Evolutionary conservation across 2,329 filamentous ascomycete species (phyloP).

Genomic region (Paecilomyces fulvus): DNA sequence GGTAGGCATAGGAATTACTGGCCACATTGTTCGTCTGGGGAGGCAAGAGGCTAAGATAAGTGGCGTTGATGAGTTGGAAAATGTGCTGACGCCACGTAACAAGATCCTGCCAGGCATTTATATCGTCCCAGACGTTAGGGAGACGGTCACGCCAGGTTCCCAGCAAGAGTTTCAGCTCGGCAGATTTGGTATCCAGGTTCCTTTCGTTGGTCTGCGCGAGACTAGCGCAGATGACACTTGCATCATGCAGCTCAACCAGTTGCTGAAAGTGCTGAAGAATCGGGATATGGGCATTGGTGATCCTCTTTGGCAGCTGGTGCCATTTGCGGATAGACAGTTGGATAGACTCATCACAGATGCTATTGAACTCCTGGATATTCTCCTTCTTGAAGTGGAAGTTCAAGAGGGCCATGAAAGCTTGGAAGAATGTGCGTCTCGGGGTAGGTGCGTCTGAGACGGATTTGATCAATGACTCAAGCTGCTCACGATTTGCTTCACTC

Average conservation of each 20-base stretch:
- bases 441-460: slow-evolving; percentile 97
- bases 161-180: slow-evolving; percentile 86
- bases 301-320: slow-evolving; percentile 90
- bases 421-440: slow-evolving; percentile 89
- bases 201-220: slow-evolving; percentile 71
- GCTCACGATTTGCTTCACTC: slow-evolving; percentile 73
- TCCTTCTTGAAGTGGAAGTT: slow-evolving; percentile 91
- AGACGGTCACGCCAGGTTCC: slow-evolving; percentile 92
- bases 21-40: slow-evolving; percentile 71
- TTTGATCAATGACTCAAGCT: slow-evolving; percentile 88
- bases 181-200: slow-evolving; percentile 89
- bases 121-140: slow-evolving; percentile 98
- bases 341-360: slow-evolving; percentile 91
- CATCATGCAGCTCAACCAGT: slow-evolving; percentile 92
- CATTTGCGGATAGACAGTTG: slow-evolving; percentile 96
- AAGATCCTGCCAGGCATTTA: slow-evolving; percentile 97
- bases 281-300: slow-evolving; percentile 92
- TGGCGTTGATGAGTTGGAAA: slow-evolving; percentile 92
- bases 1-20: slow-evolving; percentile 89
- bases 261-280: slow-evolving; percentile 97
- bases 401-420: slow-evolving; percentile 92
- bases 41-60: slow-evolving; percentile 78
- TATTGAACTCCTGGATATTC: slow-evolving; percentile 68
- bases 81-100: slow-evolving; percentile 99
- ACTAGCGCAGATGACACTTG: slow-evolving; percentile 91